These are phyloP conservation scores for Alternaria brassicae DNA, from an alignment of 2,329 filamentous ascomycete species.

Conservation along the genomic window DNA sequence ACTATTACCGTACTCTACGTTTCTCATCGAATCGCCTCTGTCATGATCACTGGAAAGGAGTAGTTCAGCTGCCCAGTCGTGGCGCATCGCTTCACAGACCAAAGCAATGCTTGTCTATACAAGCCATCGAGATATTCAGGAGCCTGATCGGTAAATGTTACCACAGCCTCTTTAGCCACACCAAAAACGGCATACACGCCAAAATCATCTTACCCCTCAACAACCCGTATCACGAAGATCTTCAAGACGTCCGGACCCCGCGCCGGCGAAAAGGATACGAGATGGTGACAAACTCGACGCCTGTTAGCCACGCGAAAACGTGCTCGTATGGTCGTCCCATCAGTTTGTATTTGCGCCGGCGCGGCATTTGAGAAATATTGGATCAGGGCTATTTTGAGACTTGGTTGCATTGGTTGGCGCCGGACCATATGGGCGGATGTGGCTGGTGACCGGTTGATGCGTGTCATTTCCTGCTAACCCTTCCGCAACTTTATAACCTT, in stretches of 20 bases:
- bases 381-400: conserved; percentile 15
- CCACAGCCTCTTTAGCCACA: not conserved
- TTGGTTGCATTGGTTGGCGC: conserved; percentile 5
- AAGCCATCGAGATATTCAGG: not conserved
- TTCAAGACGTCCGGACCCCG: not conserved
- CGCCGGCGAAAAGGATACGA: not conserved
- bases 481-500: not conserved
- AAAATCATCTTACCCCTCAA: not conserved
- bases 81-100: not conserved
- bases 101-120: conserved; percentile 2
- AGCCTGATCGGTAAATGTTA: not conserved
- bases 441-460: conserved; percentile 10
- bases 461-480: not conserved
- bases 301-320: not conserved
- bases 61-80: conserved; percentile 5
- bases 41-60: not conserved
- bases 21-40: not conserved
- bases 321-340: conserved; percentile 15
- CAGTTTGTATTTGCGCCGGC: conserved; percentile 8
- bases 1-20: too few relatives aligned
- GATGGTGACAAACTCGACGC: not conserved
- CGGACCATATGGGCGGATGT: conserved; percentile 4
- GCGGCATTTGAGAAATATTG: conserved; percentile 8
- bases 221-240: not conserved
- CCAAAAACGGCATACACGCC: not conserved